Percentiles rank a stretch among this genome's conserved stretches.
phyloP scores from a whole-genome alignment of 441 rosid genomes.

The Arabidopsis hybrid region DNA sequence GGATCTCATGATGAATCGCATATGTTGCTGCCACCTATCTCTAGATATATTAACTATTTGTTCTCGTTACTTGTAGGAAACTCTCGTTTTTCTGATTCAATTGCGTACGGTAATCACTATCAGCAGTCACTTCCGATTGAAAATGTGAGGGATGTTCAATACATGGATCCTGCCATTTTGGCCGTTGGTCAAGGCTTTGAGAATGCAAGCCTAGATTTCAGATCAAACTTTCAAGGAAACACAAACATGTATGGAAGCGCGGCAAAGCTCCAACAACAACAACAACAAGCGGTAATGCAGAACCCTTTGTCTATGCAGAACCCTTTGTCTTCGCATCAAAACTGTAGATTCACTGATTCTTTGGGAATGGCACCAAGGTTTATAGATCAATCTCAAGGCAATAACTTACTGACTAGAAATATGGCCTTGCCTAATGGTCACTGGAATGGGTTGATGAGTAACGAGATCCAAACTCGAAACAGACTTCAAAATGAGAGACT shows the following conservation, averaged over 20 bases:
- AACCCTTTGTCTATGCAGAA: constrained; percentile 36
- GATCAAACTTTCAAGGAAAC: constrained; percentile 47
- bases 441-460: constrained; percentile 56
- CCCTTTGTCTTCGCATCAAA: constrained; percentile 49
- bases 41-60: constrained; percentile 6
- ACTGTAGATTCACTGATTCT: constrained; percentile 42
- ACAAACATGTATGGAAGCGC: constrained; percentile 43
- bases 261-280: constrained; percentile 48
- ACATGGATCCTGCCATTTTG: constrained; percentile 60
- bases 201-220: constrained; percentile 48
- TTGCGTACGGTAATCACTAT: constrained; percentile 22
- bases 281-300: constrained; percentile 43
- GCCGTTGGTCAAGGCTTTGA: constrained; percentile 53
- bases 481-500: constrained; percentile 74
- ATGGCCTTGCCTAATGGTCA: constrained; percentile 48
- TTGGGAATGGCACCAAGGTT: constrained; percentile 54
- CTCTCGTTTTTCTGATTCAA: constrained; percentile 35
- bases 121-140: constrained; percentile 40
- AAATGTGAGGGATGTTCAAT: constrained; percentile 47
- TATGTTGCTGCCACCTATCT: constrained; percentile 2
- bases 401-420: constrained; percentile 47
- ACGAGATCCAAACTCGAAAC: constrained; percentile 57
- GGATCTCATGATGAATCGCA: background rate
- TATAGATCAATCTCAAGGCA: constrained; percentile 47
- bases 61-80: constrained; percentile 44